phyloP scores from a whole-genome alignment of 805 yeast species.

The Saturnispora sanitii region DNA sequence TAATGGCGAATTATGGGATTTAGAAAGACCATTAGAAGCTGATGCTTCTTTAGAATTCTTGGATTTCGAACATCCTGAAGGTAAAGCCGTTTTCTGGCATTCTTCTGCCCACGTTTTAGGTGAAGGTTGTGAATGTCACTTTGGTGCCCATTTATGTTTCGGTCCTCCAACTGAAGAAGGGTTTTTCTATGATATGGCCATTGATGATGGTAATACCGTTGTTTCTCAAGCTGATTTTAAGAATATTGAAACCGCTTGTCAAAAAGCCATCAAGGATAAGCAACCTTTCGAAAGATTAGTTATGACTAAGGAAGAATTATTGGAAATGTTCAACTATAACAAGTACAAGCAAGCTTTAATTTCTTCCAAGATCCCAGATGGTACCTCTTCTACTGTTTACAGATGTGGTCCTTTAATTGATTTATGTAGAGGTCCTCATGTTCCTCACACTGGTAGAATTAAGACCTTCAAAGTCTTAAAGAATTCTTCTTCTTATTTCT shows the following conservation, averaged over 20 bases:
- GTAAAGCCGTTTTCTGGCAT: constrained; percentile 96
- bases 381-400: constrained; percentile 91
- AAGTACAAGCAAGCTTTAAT: constrained; percentile 89
- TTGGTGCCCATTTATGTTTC: constrained; percentile 84
- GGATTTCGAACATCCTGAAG: constrained; percentile 91
- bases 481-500: constrained; percentile 92
- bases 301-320: constrained; percentile 81
- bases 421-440: constrained; percentile 95
- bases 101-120: constrained; percentile 97
- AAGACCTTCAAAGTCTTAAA: constrained; percentile 90
- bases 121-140: constrained; percentile 94
- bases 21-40: constrained; percentile 83
- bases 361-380: constrained; percentile 85
- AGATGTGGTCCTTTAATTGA: constrained; percentile 97
- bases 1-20: constrained; percentile 87
- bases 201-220: constrained; percentile 62
- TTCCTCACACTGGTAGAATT: constrained; percentile 94
- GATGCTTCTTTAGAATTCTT: constrained; percentile 64
- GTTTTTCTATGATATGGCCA: constrained; percentile 92
- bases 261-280: constrained; percentile 86
- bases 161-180: constrained; percentile 99
- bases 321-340: constrained; percentile 91
- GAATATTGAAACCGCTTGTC: constrained; percentile 75
- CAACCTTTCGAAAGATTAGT: constrained; percentile 92
- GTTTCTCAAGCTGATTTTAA: constrained; percentile 79